Percentiles rank a stretch among this genome's conserved stretches.
phyloP scores from a whole-genome alignment of 495 filamentous ascomycete genomes.

The Durotheca rogersii region DNA sequence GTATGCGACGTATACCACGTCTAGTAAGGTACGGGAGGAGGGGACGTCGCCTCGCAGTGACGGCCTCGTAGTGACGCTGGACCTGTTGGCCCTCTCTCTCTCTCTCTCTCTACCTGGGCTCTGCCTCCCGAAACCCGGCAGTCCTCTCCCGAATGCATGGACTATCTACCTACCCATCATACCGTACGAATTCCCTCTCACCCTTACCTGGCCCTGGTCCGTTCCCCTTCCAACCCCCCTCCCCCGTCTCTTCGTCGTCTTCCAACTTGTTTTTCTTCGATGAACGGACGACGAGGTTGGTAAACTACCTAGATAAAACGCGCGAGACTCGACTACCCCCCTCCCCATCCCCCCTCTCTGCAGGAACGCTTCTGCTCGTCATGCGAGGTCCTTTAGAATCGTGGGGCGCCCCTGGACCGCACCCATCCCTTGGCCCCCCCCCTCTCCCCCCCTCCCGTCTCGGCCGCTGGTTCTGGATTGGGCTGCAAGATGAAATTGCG shows the following conservation, averaged over 20 bases:
- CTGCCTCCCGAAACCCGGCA: slow-evolving; percentile 30
- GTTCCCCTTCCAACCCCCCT: too few species aligned
- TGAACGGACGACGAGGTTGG: slow-evolving; percentile 17
- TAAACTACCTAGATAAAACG: slow-evolving; percentile 16
- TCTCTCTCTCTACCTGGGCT: slow-evolving; percentile 9
- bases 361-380: slow-evolving; percentile 12
- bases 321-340: not conserved
- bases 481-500: slow-evolving; percentile 36
- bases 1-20: too few species aligned
- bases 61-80: too few species aligned
- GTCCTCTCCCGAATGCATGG: slow-evolving; percentile 14
- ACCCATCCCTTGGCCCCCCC: too few species aligned
- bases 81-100: too few species aligned
- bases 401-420: slow-evolving; percentile 32
- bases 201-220: too few species aligned
- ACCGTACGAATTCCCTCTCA: slow-evolving; percentile 27
- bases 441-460: slow-evolving; percentile 20
- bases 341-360: not conserved
- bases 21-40: too few species aligned
- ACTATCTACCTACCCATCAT: slow-evolving; percentile 13
- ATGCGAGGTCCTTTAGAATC: slow-evolving; percentile 28
- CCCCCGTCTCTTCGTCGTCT: not conserved
- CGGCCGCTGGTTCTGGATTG: slow-evolving; percentile 26
- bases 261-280: not conserved
- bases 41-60: too few species aligned